Evolutionary conservation across 768 basidiomycete genomes (phyloP), one percentile per base, ranked within the genome.

Genomic region (Pholiota microspora): DNA sequence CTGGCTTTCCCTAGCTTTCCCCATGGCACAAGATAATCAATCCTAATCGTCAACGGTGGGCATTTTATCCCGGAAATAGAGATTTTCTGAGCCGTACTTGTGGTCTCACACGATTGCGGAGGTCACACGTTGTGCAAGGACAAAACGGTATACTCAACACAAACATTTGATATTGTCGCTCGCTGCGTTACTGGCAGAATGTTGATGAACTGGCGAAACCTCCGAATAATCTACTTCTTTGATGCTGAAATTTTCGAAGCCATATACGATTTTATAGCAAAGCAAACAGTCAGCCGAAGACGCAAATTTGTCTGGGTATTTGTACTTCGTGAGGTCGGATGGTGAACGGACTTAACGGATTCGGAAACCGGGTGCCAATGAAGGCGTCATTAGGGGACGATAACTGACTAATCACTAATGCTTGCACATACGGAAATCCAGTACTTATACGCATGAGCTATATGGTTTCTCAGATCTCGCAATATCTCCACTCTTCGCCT

Each of bases 401-500:
- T 29, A 51, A 51, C 38, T 27, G 38, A 40, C 36, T 28, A 44
- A 42, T 16, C 51, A 42, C 32, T 32, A 47, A 16, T 47, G 32
- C 23, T 16, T 15, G 60, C 40, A 23, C 55, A 49, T 40, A 42
- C 51, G 23, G 40, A 38, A 38, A 38, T 16, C 18, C 36, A 38
- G n/a, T 23, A 42, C 40, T 21, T 42, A 42, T 42, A 42, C n/a
- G 40, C 8, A 21, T 42, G 21, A 42, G 18, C 40, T 42, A 42
- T 42, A 42, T 42, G 16, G 16, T 48, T 46, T 4, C 28, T 34
- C 27, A 28, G 46, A 7, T 28, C 32, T 48, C 28, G 10, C 32
- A 48, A 29, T 48, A 29, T 34, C 16, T 18, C n/a, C n/a, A n/a
- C 46, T 48, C 46, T 23, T 15, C 45, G 45, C 28, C 28, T 54